Base-by-base conservation (phyloP, 2,329 filamentous ascomycete genomes). In the Cladophialophora bantiana region DNA sequence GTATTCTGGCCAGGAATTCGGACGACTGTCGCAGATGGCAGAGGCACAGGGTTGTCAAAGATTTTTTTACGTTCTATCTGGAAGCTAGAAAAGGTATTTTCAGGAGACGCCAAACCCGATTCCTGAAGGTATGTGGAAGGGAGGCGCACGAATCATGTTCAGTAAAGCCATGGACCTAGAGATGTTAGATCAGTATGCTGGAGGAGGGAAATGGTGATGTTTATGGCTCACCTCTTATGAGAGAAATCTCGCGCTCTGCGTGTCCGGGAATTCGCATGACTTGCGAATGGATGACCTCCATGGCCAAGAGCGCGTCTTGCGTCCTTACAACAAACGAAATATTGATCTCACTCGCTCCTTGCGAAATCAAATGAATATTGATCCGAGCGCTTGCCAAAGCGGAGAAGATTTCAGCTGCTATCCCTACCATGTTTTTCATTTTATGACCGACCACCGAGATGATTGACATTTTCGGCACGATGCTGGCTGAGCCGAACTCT, bases 261-360 rank as follows among this genome's bases (percentile, higher is more conserved):
- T 63, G 61, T 36, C 35, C 35, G 15, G 53, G 53, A 12, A 63
- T 57, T 18, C 38, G 52, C 61, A 98, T 98, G 65, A 98, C 87
- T 81, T 93, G 94, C 20, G 94, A 97, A 78, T 99, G 95, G 71
- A 99, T 85, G 75, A 98, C 92, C 77, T 96, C 97, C 84, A 99
- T 90, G 34, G 95, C 95, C 72, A 94, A 88, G 72, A 93, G 92
- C 20, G 94, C 93, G 76, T 98, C 93, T 71, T 89, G 85, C 72
- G 93, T 92, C 75, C 95, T 92, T 77, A 99, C 96, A 50, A 99
- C 95, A 76, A 95, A 98, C 12, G 93, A 97, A 67, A 99, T 99
- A 78, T 98, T 98, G 80, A 99, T 98, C 83, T 99, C 95, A 77
- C 93, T 97, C 26, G 95, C 94, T 94, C 94, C 95, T 82, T 99